Evolutionary conservation across 2,329 filamentous ascomycete species (phyloP).

Genomic region (Exophiala sp.): DNA sequence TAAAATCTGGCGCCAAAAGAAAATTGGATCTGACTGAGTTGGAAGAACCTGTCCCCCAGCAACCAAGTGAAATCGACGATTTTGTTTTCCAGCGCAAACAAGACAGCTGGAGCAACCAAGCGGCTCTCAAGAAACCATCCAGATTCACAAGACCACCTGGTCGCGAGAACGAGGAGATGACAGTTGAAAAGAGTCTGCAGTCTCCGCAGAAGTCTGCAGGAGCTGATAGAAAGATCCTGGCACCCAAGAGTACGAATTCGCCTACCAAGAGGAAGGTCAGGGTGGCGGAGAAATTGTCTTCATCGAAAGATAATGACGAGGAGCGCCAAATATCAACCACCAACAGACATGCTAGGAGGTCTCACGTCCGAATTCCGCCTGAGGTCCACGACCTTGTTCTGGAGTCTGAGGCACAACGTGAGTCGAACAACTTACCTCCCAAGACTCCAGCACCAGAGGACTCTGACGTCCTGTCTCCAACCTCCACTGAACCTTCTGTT

Average conservation of each 20-base stretch:
- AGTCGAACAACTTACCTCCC: slow-evolving; percentile 13
- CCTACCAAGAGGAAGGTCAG: slow-evolving; percentile 25
- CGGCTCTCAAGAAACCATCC: slow-evolving; percentile 19
- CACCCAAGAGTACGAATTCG: slow-evolving; percentile 29
- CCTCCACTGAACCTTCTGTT: slow-evolving; percentile 26
- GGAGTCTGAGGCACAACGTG: background rate
- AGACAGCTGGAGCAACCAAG: slow-evolving; percentile 7
- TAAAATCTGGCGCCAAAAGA: slow-evolving; percentile 27
- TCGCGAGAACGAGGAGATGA: slow-evolving; percentile 14
- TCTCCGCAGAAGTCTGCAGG: slow-evolving; percentile 16
- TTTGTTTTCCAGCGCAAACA: slow-evolving; percentile 27
- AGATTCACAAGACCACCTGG: slow-evolving; percentile 25
- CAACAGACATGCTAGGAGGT: slow-evolving; percentile 1
- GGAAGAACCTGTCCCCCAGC: slow-evolving; percentile 13
- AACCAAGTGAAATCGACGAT: slow-evolving; percentile 17
- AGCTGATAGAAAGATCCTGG: slow-evolving; percentile 23
- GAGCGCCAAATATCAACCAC: background rate
- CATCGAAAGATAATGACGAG: slow-evolving; percentile 9
- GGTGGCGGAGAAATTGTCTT: slow-evolving; percentile 12
- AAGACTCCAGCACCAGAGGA: slow-evolving; percentile 25
- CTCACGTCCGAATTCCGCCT: slow-evolving; percentile 3
- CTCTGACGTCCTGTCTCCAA: slow-evolving; percentile 24
- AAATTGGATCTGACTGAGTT: slow-evolving; percentile 27
- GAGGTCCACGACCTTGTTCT: background rate
- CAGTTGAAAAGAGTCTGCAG: background rate